These are phyloP conservation scores for Canavalia gladiata DNA, from an alignment of 306 rosid genomes.

Conservation along the genomic window DNA sequence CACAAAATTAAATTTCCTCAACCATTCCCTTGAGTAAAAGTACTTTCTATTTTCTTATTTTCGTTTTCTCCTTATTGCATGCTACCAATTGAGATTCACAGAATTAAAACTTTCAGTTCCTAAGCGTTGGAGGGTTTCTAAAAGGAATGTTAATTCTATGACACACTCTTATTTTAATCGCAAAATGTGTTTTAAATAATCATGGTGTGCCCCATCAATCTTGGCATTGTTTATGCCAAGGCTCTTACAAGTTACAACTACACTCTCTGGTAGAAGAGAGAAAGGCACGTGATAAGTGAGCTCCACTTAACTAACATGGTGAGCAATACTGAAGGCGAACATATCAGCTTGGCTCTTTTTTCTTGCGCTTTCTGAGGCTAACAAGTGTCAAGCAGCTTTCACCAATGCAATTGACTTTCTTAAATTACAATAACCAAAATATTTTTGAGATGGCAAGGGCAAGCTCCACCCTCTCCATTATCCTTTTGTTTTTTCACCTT, in stretches of 20 bases:
- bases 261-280: neutral
- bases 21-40: neutral
- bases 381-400: conserved; percentile 19
- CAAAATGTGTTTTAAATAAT: too few species aligned
- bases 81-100: conserved; percentile 28
- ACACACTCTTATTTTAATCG: too few species aligned
- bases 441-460: conserved; percentile 21
- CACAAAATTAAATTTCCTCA: conserved; percentile 36
- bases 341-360: neutral
- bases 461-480: neutral
- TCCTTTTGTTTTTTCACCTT: neutral
- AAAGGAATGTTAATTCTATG: neutral
- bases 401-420: conserved; percentile 2
- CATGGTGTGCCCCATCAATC: too few species aligned
- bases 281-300: too few species aligned
- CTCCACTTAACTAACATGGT: too few species aligned
- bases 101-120: neutral
- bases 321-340: neutral
- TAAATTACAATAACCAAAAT: conserved; percentile 14
- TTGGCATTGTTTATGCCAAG: too few species aligned
- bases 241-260: too few species aligned
- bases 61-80: neutral
- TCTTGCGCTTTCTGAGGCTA: neutral
- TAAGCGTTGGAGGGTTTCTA: conserved; percentile 2
- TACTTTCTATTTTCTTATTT: neutral